Evolutionary conservation across 352 stramenopile genomes (phyloP).

Genomic region (Aphanomyces astaci): DNA sequence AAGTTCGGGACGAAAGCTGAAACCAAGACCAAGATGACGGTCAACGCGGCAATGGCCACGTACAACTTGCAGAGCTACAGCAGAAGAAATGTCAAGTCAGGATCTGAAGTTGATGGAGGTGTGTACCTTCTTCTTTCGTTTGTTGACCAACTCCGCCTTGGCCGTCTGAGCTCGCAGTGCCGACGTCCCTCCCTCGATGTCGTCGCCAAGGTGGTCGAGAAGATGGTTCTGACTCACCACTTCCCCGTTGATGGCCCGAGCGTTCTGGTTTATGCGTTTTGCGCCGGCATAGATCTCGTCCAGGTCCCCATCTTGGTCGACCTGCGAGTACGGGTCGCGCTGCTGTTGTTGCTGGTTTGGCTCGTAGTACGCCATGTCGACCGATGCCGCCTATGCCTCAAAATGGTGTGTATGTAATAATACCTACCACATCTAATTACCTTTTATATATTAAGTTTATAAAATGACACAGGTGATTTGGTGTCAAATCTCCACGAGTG

Average conservation of each 20-base stretch:
- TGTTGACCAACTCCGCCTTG: constrained; percentile 54
- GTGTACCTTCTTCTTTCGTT: constrained; percentile 57
- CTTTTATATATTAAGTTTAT: neutral
- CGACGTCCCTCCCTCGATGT: constrained; percentile 47
- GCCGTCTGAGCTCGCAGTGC: constrained; percentile 56
- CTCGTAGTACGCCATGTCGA: neutral
- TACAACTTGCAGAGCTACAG: constrained; percentile 61
- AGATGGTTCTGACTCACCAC: constrained; percentile 76
- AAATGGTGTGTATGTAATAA: too few relatives aligned
- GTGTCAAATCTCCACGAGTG: neutral
- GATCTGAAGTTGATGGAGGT: constrained; percentile 1
- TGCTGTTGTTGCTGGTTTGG: neutral
- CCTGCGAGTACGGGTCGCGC: constrained; percentile 5
- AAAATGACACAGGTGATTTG: neutral
- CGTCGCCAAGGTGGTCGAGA: constrained; percentile 67
- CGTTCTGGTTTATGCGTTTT: constrained; percentile 72
- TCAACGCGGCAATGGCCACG: constrained; percentile 49
- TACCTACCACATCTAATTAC: too few relatives aligned
- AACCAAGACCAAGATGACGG: constrained; percentile 55
- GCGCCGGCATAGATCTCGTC: constrained; percentile 74
- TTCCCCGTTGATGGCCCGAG: constrained; percentile 76
- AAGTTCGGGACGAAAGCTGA: constrained; percentile 31
- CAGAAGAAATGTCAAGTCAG: neutral
- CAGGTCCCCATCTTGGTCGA: constrained; percentile 55
- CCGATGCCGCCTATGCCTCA: neutral